Conservation (phyloP, 2,329 filamentous ascomycete species). For the Botryotinia calthae region DNA sequence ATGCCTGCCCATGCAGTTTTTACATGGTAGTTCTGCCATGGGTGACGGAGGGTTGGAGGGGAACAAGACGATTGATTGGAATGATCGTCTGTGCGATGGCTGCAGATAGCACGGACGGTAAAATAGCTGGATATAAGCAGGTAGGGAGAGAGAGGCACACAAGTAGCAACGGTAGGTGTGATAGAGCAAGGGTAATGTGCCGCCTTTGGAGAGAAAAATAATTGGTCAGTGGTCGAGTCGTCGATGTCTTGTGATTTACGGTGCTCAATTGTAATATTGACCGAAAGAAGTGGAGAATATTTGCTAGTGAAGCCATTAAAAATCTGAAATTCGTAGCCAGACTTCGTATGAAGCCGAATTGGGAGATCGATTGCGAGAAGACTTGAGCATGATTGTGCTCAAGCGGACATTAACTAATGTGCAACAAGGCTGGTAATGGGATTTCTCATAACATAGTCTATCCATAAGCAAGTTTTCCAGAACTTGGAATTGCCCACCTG, state of each 20-base stretch:
- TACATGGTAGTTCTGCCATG: constrained; percentile 1
- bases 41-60: constrained; percentile 1
- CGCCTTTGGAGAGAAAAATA: not conserved
- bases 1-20: not conserved
- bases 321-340: not conserved
- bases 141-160: not conserved
- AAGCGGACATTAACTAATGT: not conserved
- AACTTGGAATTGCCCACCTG: constrained; percentile 2
- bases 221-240: not conserved
- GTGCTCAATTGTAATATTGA: not conserved
- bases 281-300: not conserved
- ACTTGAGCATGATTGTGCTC: not conserved
- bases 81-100: not conserved
- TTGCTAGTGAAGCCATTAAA: not conserved
- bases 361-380: not conserved
- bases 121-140: not conserved
- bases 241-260: constrained; percentile 1
- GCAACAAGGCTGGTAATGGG: not conserved
- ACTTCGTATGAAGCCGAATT: not conserved
- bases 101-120: constrained; percentile 9
- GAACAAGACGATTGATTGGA: constrained; percentile 11
- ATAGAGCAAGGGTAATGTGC: not conserved
- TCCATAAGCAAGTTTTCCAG: not conserved
- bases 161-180: not conserved
- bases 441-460: not conserved